Base-by-base conservation (phyloP, 148 eudicot genomes). In the Heliosperma pusillum region DNA sequence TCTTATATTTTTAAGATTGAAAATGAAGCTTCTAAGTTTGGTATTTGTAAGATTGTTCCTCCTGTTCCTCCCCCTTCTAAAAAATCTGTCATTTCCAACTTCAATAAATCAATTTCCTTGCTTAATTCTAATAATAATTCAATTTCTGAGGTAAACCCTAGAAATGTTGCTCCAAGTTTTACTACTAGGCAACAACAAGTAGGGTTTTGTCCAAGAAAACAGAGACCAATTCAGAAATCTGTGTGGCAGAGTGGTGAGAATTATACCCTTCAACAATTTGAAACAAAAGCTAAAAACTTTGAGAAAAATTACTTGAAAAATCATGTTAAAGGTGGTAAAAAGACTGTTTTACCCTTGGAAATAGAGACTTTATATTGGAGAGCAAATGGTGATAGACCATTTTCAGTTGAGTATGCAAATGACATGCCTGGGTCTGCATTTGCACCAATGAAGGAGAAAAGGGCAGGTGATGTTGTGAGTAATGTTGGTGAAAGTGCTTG, bases 361-460 rank as follows among this genome's bases (percentile, higher is more conserved):
- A 42, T 90, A 1, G 97, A 95, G 75, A 90, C 96, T 66, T 82
- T 95, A 12, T 95, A 87, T 29, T 95, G 99, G 99, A 92, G 90
- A 53, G 99, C 99, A 2, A 83, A 80, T 78, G 88, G 87, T 80
- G 99, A 90, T 60, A 88, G 91, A 60, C 93, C 96, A 69, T 78
- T 92, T 70, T 76, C 87, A 11, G 96, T 95, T 6, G 99, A 92
- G 92, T 95, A 95, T 73, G 99, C 99, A 1, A 95, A 95, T 74
- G 99, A 95, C 71, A 89, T 95, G 97, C 96, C 99, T 0, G 99
- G 99, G 9, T 92, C 97, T 12, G 99, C 88, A 20, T 95, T 95
- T 74, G 82, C 45, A 44, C 80, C 83, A 0, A 55, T 77, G 63
- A 84, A 73, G 53, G 80, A 11, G 76, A 72, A 67, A 68, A 87